Conservation (phyloP, 2,329 filamentous ascomycete species). For the Stachybotrys chlorohalonatus region DNA sequence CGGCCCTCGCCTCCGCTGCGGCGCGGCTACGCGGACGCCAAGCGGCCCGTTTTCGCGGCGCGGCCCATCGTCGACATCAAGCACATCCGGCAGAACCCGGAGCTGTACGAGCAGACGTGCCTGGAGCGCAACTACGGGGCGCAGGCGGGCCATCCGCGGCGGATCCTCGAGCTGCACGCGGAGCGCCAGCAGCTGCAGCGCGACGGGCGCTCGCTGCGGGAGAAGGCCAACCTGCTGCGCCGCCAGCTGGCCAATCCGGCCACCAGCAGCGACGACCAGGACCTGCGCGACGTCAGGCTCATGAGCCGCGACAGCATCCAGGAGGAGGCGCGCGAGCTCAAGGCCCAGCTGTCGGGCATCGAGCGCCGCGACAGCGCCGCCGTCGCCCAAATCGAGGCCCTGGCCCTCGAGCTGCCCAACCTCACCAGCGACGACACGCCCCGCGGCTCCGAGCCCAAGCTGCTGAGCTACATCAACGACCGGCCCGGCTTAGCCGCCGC, state of each 20-base stretch:
- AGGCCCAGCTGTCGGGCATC: conserved; percentile 50
- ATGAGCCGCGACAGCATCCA: conserved; percentile 45
- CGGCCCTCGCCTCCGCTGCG: conserved; percentile 5
- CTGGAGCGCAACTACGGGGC: conserved; percentile 70
- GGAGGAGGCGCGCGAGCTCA: conserved; percentile 55
- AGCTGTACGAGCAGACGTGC: conserved; percentile 76
- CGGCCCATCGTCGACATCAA: conserved; percentile 76
- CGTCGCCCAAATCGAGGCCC: conserved; percentile 55
- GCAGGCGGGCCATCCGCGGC: conserved; percentile 44
- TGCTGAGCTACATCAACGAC: conserved; percentile 74
- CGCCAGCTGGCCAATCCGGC: conserved; percentile 42
- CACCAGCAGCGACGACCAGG: conserved; percentile 33
- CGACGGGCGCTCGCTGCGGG: conserved; percentile 51
- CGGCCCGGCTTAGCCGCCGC: conserved; percentile 33
- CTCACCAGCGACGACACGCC: conserved; percentile 72
- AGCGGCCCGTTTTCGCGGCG: conserved; percentile 62
- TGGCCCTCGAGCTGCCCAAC: conserved; percentile 79
- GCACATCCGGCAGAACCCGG: conserved; percentile 78
- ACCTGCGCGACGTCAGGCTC: conserved; percentile 21
- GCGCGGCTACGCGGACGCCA: conserved; percentile 16
- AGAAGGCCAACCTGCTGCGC: conserved; percentile 57
- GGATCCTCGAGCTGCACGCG: conserved; percentile 46
- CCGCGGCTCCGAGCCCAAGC: conserved; percentile 50
- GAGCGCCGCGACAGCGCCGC: conserved; percentile 54
- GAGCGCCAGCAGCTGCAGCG: conserved; percentile 52